These are phyloP conservation scores for Parietichytrium sp. DNA, from an alignment of 108 stramenopile genomes.

Conservation along the genomic window DNA sequence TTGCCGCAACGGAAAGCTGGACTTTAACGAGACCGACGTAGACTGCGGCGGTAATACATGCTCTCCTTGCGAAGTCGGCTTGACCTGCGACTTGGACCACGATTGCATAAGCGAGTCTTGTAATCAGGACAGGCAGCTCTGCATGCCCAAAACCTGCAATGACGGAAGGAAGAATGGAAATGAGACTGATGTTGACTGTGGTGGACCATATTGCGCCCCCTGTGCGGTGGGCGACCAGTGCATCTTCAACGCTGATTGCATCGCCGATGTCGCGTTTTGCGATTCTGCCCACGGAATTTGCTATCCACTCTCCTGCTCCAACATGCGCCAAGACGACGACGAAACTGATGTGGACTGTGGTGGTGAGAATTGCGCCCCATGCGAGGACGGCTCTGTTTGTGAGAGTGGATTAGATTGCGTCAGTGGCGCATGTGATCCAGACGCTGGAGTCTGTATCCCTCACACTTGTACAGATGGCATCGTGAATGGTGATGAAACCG, in stretches of 20 bases:
- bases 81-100: slow-evolving; percentile 12
- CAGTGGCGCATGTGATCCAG: not conserved
- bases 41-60: slow-evolving; percentile 39
- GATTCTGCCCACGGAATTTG: not conserved
- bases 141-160: slow-evolving; percentile 14
- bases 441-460: not conserved
- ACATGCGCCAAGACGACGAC: slow-evolving; percentile 28
- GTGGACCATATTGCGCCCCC: slow-evolving; percentile 20
- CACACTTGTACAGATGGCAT: slow-evolving; percentile 8
- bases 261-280: not conserved
- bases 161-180: slow-evolving; percentile 32
- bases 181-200: slow-evolving; percentile 41
- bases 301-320: slow-evolving; percentile 19
- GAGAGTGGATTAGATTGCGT: slow-evolving; percentile 1
- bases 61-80: not conserved
- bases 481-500: slow-evolving; percentile 36
- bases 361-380: slow-evolving; percentile 19
- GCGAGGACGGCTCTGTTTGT: not conserved
- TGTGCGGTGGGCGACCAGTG: slow-evolving; percentile 5
- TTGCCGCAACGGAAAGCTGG: slow-evolving; percentile 32
- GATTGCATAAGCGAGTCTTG: slow-evolving; percentile 33
- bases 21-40: slow-evolving; percentile 38
- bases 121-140: not conserved
- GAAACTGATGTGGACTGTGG: slow-evolving; percentile 40
- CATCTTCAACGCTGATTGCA: slow-evolving; percentile 12